These are phyloP conservation scores for Dalbergia cultrata DNA, from an alignment of 306 rosid genomes.

Conservation along the genomic window DNA sequence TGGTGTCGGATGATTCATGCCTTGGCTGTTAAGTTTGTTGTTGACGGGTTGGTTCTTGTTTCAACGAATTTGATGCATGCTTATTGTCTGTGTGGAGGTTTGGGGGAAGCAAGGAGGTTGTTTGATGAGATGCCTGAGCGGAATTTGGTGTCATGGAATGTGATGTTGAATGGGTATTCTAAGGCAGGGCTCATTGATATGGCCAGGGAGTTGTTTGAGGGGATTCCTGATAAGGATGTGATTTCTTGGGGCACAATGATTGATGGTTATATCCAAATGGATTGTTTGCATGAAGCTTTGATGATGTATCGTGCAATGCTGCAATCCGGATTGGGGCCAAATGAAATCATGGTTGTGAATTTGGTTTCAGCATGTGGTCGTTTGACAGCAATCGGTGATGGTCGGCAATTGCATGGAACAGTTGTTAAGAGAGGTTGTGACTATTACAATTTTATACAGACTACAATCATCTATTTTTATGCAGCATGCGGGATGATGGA, in stretches of 20 bases:
- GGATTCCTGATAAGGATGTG: slow-evolving; percentile 69
- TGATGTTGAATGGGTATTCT: slow-evolving; percentile 82
- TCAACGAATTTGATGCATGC: slow-evolving; percentile 82
- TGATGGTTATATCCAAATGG: slow-evolving; percentile 74
- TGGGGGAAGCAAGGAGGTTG: slow-evolving; percentile 67
- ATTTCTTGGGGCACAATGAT: slow-evolving; percentile 93
- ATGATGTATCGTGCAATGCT: slow-evolving; percentile 66
- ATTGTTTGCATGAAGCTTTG: slow-evolving; percentile 71
- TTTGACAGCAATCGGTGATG: slow-evolving; percentile 56
- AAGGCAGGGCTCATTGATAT: slow-evolving; percentile 68
- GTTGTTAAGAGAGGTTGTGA: slow-evolving; percentile 77
- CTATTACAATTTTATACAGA: slow-evolving; percentile 75
- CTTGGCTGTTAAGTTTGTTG: slow-evolving; percentile 60
- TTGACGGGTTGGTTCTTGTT: slow-evolving; percentile 65
- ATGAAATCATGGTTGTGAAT: slow-evolving; percentile 81
- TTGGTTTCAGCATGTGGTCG: slow-evolving; percentile 81
- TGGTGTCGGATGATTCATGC: slow-evolving; percentile 73
- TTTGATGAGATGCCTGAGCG: slow-evolving; percentile 73
- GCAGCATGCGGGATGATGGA: slow-evolving; percentile 73
- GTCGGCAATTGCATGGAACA: slow-evolving; percentile 74
- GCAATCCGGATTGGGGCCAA: slow-evolving; percentile 60
- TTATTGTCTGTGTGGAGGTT: slow-evolving; percentile 71
- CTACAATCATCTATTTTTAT: slow-evolving; percentile 79
- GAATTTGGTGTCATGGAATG: slow-evolving; percentile 87
- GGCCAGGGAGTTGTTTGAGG: slow-evolving; percentile 79